Percentiles rank a stretch among this genome's conserved stretches.
Conservation (phyloP, 2,329 filamentous ascomycete genomes). For the Thielaviopsis euricoi region DNA sequence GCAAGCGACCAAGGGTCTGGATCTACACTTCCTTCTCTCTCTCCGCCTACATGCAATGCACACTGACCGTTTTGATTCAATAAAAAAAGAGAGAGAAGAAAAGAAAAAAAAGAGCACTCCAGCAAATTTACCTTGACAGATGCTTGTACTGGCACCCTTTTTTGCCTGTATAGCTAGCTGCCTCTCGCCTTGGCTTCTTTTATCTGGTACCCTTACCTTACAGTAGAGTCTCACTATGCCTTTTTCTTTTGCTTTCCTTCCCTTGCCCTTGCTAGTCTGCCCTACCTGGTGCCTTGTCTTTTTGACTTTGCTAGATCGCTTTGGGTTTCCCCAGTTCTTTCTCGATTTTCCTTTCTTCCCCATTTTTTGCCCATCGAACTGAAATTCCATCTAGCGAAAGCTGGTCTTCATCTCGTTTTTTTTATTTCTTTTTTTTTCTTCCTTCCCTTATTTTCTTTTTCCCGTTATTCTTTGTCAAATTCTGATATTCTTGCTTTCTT, state of each 20-base stretch:
- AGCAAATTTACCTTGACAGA: no score
- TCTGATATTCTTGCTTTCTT: neutral
- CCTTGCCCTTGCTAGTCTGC: neutral
- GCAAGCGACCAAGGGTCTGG: no score
- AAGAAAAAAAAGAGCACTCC: no score
- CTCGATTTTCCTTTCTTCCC: slow-evolving; percentile 1
- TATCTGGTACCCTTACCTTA: neutral
- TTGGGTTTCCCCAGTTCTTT: neutral
- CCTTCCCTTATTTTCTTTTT: neutral
- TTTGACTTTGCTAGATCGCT: neutral
- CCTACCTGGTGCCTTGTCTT: neutral
- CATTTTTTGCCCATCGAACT: neutral
- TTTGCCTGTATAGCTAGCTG: neutral
- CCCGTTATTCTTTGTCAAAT: neutral
- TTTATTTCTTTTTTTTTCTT: neutral
- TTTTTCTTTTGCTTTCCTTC: no score
- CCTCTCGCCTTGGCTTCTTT: neutral
- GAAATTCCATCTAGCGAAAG: neutral
- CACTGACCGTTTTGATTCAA: no score
- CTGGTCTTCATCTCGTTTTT: neutral
- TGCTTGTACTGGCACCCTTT: no score
- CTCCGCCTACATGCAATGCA: no score
- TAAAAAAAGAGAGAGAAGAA: no score
- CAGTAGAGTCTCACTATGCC: neutral
- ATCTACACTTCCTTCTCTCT: no score